Conservation (phyloP, 2,329 filamentous ascomycete species). For the Fusarium armeniacum region DNA sequence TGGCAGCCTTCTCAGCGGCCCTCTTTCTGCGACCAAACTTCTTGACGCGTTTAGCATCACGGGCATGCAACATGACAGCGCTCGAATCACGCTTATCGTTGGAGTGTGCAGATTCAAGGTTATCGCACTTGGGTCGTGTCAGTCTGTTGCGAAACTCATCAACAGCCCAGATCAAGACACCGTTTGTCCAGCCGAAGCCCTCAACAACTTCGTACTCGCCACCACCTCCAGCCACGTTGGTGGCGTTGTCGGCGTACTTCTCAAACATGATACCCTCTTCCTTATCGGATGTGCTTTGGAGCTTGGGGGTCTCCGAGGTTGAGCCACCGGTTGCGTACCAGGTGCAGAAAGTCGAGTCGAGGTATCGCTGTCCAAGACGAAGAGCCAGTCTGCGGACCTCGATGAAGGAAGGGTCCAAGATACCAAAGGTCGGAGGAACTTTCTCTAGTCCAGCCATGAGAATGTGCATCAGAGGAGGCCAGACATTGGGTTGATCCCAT, state of each 20-base stretch:
- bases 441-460: constrained; percentile 73
- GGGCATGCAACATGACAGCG: constrained; percentile 63
- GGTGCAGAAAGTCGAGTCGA: constrained; percentile 77
- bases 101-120: constrained; percentile 60
- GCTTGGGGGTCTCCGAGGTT: constrained; percentile 65
- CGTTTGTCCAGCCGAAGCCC: constrained; percentile 79
- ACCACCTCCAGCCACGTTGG: constrained; percentile 72
- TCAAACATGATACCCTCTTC: constrained; percentile 76
- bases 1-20: constrained; percentile 24
- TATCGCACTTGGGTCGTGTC: constrained; percentile 68
- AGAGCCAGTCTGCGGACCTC: constrained; percentile 69
- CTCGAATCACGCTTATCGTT: constrained; percentile 54
- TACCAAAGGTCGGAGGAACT: constrained; percentile 69
- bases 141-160: constrained; percentile 72
- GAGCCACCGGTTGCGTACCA: constrained; percentile 77
- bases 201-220: constrained; percentile 79
- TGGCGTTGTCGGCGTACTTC: constrained; percentile 74
- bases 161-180: constrained; percentile 75
- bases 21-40: constrained; percentile 57
- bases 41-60: constrained; percentile 64
- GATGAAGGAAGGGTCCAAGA: constrained; percentile 66
- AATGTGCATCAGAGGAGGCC: constrained; percentile 76
- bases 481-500: constrained; percentile 79
- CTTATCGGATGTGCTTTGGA: constrained; percentile 60
- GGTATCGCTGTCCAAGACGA: constrained; percentile 72